These are phyloP conservation scores for Trametes cubensis DNA, from an alignment of 768 basidiomycete genomes.

Conservation along the genomic window DNA sequence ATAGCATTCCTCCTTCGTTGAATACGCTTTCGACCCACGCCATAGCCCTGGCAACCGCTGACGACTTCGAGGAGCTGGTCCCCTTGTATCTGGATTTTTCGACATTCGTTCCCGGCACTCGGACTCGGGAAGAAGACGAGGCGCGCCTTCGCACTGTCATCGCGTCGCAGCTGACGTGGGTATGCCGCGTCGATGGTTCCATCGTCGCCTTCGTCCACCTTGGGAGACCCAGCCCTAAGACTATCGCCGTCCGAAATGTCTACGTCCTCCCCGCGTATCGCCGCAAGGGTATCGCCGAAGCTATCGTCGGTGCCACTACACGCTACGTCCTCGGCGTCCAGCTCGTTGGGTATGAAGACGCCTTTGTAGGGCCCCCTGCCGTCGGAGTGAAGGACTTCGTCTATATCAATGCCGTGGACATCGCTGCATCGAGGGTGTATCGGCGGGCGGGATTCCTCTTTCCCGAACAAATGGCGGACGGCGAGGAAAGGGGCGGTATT, in stretches of 20 bases:
- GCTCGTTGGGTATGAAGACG: conserved; percentile 10
- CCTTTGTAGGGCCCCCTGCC: background rate
- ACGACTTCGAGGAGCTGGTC: conserved; percentile 2
- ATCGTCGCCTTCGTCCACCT: background rate
- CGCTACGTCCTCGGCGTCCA: conserved; percentile 26
- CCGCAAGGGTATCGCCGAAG: conserved; percentile 25
- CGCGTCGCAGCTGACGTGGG: background rate
- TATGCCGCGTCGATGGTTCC: background rate
- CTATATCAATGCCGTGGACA: conserved; percentile 5
- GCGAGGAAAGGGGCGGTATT: background rate
- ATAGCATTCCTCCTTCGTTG: background rate
- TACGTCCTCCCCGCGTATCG: conserved; percentile 23
- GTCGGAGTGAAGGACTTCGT: conserved; percentile 19
- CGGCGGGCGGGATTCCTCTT: conserved; percentile 12
- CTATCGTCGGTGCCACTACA: conserved; percentile 21
- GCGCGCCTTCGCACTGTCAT: background rate
- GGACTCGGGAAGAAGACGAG: background rate
- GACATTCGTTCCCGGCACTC: background rate
- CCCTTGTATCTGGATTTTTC: conserved; percentile 1
- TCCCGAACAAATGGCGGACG: background rate
- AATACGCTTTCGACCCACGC: background rate
- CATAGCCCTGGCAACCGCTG: background rate
- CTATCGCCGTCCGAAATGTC: conserved; percentile 26
- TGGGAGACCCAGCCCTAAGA: background rate
- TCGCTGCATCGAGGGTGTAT: conserved; percentile 5